phyloP scores from a whole-genome alignment of 2,329 filamentous ascomycete species.

The Catunica adiposa region DNA sequence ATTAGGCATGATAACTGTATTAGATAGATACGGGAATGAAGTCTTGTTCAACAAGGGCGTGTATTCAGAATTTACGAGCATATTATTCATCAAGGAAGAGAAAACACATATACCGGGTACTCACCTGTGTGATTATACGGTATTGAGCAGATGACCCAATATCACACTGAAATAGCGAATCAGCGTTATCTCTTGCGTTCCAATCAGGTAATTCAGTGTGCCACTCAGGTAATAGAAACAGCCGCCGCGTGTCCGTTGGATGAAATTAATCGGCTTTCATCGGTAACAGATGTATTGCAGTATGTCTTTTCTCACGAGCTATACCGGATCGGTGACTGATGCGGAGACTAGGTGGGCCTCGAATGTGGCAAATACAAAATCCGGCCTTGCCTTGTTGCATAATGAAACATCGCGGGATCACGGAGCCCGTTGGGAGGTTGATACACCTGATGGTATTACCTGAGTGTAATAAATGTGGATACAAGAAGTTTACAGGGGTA shows the following conservation, averaged over 20 bases:
- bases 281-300: background rate
- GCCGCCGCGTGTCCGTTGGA: background rate
- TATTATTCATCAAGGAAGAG: background rate
- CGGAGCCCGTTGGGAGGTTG: background rate
- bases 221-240: background rate
- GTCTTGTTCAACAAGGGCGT: too few species aligned
- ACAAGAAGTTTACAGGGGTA: background rate
- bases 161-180: background rate
- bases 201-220: background rate
- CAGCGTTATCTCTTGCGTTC: background rate
- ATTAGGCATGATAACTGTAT: too few species aligned
- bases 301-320: too few species aligned
- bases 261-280: background rate
- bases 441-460: conserved; percentile 12
- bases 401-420: background rate
- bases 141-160: background rate
- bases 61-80: background rate
- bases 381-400: background rate
- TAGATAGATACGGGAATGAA: too few species aligned
- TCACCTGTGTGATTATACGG: background rate
- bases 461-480: conserved; percentile 1
- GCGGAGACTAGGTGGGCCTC: background rate
- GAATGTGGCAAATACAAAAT: background rate
- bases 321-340: too few species aligned
- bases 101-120: too few species aligned